Conservation (phyloP, 208 protist species). For the Trypanosomatidae sp. region DNA sequence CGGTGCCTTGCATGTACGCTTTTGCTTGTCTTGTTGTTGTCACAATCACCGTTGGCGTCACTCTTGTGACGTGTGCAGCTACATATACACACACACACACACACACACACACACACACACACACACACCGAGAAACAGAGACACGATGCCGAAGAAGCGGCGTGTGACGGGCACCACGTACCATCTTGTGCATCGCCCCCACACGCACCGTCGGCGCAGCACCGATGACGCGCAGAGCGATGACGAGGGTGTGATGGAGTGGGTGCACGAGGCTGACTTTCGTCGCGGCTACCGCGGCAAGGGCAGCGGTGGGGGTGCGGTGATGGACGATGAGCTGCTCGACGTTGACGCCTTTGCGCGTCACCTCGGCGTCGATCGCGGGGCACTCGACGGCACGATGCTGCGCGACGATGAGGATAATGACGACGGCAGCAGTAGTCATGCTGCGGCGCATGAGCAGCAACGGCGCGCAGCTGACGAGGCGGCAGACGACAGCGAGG, state of each 20-base stretch:
- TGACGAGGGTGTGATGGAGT: conserved; percentile 5
- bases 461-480: no score
- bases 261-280: conserved; percentile 55
- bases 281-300: conserved; percentile 14
- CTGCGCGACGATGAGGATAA: no score
- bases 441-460: conserved; percentile 1
- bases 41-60: no score
- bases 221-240: conserved; percentile 11
- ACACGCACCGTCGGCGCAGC: conserved; percentile 22
- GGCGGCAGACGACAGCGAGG: no score
- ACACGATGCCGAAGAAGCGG: conserved; percentile 22
- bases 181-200: conserved; percentile 55
- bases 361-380: conserved; percentile 8
- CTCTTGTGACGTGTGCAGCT: no score
- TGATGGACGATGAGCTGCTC: conserved; percentile 7
- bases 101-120: no score
- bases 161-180: conserved; percentile 36
- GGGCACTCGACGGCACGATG: conserved; percentile 1
- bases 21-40: no score
- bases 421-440: conserved; percentile 1
- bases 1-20: no score
- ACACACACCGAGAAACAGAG: no score
- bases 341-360: conserved; percentile 10
- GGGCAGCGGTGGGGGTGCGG: no score
- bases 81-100: no score